Conservation (phyloP, 768 basidiomycete species). For the Lactarius hatsudake region DNA sequence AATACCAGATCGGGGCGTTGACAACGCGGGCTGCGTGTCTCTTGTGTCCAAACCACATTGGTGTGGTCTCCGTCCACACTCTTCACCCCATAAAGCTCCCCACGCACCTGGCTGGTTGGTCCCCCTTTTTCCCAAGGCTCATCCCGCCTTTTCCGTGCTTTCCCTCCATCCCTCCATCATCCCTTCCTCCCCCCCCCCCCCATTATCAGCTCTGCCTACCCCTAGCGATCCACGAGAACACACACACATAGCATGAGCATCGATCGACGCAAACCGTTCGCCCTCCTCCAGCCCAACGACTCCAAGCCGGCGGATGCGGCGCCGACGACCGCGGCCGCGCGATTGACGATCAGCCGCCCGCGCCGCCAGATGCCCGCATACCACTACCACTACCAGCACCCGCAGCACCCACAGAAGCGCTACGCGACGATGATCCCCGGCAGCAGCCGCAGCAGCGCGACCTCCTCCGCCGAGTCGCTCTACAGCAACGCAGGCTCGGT, state of each 20-base stretch:
- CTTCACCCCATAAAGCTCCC: slow-evolving; percentile 24
- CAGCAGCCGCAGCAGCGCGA: slow-evolving; percentile 25
- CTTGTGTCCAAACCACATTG: slow-evolving; percentile 11
- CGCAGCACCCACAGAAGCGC: slow-evolving; percentile 16
- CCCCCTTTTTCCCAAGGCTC: slow-evolving; percentile 9
- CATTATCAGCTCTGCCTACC: neutral
- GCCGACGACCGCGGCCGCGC: neutral
- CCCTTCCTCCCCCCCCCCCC: neutral
- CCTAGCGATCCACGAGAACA: neutral
- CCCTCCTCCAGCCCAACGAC: slow-evolving; percentile 11
- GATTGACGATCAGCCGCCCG: slow-evolving; percentile 16
- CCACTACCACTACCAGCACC: slow-evolving; percentile 3
- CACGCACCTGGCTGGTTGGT: slow-evolving; percentile 8
- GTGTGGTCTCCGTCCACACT: slow-evolving; percentile 23
- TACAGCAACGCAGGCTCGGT: slow-evolving; percentile 8
- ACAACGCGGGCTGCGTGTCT: slow-evolving; percentile 21
- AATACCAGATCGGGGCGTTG: slow-evolving; percentile 22
- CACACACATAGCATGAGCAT: slow-evolving; percentile 14
- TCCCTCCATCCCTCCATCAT: neutral
- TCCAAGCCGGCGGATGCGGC: neutral
- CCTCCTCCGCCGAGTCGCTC: slow-evolving; percentile 20
- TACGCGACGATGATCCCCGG: slow-evolving; percentile 22
- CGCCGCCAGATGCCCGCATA: slow-evolving; percentile 17
- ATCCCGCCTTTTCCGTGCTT: neutral
- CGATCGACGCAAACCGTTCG: slow-evolving; percentile 19